Conservation (phyloP, 352 stramenopile genomes). For the Phytophthora citrophthora region DNA sequence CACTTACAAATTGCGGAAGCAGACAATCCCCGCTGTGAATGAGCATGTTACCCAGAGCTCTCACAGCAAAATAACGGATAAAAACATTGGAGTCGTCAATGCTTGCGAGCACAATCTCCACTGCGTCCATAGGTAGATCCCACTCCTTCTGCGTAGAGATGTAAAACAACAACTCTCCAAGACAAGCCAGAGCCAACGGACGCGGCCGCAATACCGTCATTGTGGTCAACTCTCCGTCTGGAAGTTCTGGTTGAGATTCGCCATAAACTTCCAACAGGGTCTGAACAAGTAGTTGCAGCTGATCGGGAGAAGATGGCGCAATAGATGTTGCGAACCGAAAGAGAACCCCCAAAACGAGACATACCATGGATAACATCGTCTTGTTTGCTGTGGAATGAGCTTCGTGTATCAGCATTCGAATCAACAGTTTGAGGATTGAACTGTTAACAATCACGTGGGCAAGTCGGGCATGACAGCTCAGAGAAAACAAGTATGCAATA, state of each 20-base stretch:
- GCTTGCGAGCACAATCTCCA: slow-evolving; percentile 41
- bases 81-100: slow-evolving; percentile 51
- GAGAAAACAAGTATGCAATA: slow-evolving; percentile 64
- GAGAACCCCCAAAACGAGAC: slow-evolving; percentile 67
- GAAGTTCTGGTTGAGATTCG: neutral
- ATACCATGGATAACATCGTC: slow-evolving; percentile 46
- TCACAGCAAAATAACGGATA: slow-evolving; percentile 61
- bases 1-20: slow-evolving; percentile 45
- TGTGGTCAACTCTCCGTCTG: neutral
- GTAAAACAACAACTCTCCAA: slow-evolving; percentile 83
- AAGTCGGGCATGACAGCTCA: slow-evolving; percentile 60
- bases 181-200: slow-evolving; percentile 49
- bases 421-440: slow-evolving; percentile 70
- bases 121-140: slow-evolving; percentile 36
- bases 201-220: slow-evolving; percentile 23
- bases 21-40: slow-evolving; percentile 44
- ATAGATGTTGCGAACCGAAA: slow-evolving; percentile 82
- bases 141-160: slow-evolving; percentile 64
- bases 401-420: slow-evolving; percentile 57
- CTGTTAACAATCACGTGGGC: slow-evolving; percentile 87
- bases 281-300: slow-evolving; percentile 55
- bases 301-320: slow-evolving; percentile 58
- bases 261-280: slow-evolving; percentile 35
- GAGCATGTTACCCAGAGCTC: slow-evolving; percentile 71
- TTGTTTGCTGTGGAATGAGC: slow-evolving; percentile 6